phyloP scores from a whole-genome alignment of 495 filamentous ascomycete genomes.

The Podospora conica region DNA sequence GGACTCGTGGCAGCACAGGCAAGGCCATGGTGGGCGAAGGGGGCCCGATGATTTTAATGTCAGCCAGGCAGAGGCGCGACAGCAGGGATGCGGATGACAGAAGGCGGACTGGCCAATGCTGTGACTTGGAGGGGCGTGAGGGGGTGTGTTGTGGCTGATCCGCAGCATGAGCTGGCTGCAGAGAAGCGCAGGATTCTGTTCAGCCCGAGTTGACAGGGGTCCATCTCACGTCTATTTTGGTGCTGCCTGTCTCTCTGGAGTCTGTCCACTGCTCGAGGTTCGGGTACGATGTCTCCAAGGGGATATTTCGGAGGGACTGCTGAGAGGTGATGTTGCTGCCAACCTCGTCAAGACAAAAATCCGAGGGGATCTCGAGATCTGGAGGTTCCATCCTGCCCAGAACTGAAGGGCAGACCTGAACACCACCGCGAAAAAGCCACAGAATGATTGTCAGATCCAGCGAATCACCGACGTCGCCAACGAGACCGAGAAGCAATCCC shows the following conservation, averaged over 20 bases:
- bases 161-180: neutral
- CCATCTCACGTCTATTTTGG: neutral
- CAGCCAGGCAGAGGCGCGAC: neutral
- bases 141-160: neutral
- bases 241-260: neutral
- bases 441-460: neutral
- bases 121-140: neutral
- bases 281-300: neutral
- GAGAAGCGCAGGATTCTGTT: neutral
- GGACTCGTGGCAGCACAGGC: neutral
- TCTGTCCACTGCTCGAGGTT: neutral
- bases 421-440: neutral
- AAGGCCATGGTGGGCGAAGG: neutral
- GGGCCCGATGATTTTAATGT: neutral
- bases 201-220: neutral
- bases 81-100: neutral
- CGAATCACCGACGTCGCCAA: neutral
- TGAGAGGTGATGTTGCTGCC: conserved; percentile 19
- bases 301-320: no score
- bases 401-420: no score
- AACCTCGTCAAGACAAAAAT: no score
- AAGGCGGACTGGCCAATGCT: no score
- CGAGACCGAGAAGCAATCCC: neutral
- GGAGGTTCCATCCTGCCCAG: no score
- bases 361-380: no score